Evolutionary conservation across 352 stramenopile genomes (phyloP), one percentile per base, ranked within the genome.

Genomic region (Sclerospora graminicola): DNA sequence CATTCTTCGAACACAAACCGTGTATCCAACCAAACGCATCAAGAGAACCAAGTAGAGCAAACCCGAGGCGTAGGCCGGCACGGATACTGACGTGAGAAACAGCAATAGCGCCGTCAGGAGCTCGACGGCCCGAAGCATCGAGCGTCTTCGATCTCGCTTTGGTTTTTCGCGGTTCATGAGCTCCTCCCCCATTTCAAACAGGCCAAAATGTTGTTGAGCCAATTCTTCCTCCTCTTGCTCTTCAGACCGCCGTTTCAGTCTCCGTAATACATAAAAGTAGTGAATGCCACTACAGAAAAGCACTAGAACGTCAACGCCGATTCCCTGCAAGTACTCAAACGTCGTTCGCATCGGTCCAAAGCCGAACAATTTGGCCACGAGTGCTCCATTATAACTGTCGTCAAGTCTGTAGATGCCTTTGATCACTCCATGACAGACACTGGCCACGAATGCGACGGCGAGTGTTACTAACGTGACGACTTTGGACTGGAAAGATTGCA

Each of bases 281-380:
- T 92, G 73, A 11, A n/a, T 24, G 3, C 57, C 30, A 23, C 69
- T 81, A 28, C 60, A 75, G 4, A 64, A 40, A 2, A 83, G 28
- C 26, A 92, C n/a, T n/a, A 92, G 51, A 1, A 46, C 57, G 39
- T 92, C 80, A 21, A 84, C 60, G 6, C 57, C 69, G n/a, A 88
- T 46, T n/a, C 63, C 58, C n/a, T 62, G 54, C 9, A 76, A 40
- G n/a, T n/a, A n/a, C n/a, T n/a, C n/a, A n/a, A n/a, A 33, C 66
- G 57, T 48, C 15, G 36, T 57, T 16, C 52, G 34, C 41, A 80
- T 56, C 31, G 70, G 54, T 2, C 40, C 30, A 40, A 88, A 79
- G 1, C 69, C 74, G n/a, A 86, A 55, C 7, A 75, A 39, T n/a
- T 41, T 43, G n/a, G 57, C 64, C 20, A 75, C 53, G 0, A 57